Evolutionary conservation across 2,329 filamentous ascomycete species (phyloP).

Genomic region (Dactylellina parvicollis): DNA sequence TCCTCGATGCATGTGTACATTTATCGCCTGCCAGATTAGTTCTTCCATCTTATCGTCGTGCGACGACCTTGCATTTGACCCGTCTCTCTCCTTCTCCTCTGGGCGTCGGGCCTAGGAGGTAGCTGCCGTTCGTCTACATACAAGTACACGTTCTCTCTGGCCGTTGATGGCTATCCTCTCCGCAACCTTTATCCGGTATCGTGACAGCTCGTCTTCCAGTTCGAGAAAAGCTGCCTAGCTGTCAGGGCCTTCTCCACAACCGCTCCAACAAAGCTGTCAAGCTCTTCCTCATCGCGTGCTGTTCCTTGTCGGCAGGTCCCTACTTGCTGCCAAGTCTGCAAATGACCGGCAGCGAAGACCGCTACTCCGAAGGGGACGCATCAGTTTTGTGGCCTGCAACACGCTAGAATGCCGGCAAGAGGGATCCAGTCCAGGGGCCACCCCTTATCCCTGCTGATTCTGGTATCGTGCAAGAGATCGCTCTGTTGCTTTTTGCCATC

Average conservation of each 20-base stretch:
- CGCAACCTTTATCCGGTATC: conserved; percentile 8
- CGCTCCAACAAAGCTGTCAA: conserved; percentile 24
- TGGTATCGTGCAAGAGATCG: conserved; percentile 11
- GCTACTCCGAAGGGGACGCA: conserved; percentile 41
- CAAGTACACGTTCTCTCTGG: background rate
- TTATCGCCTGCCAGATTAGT: conserved; percentile 15
- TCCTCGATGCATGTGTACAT: background rate
- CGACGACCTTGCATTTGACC: background rate
- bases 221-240: conserved; percentile 12
- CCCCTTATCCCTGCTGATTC: conserved; percentile 27
- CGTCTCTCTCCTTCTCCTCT: conserved; percentile 8
- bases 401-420: conserved; percentile 28
- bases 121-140: background rate
- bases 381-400: conserved; percentile 23
- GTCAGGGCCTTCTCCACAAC: conserved; percentile 4
- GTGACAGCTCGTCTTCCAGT: conserved; percentile 10
- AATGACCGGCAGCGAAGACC: conserved; percentile 47
- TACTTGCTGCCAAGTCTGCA: conserved; percentile 33
- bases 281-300: background rate
- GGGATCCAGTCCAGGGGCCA: conserved; percentile 24
- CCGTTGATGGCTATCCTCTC: background rate
- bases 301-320: conserved; percentile 21
- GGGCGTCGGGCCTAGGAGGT: background rate
- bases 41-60: conserved; percentile 6
- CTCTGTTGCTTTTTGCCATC: conserved; percentile 39